Conservation (phyloP, 768 basidiomycete species). For the Auricularia heimuer region DNA sequence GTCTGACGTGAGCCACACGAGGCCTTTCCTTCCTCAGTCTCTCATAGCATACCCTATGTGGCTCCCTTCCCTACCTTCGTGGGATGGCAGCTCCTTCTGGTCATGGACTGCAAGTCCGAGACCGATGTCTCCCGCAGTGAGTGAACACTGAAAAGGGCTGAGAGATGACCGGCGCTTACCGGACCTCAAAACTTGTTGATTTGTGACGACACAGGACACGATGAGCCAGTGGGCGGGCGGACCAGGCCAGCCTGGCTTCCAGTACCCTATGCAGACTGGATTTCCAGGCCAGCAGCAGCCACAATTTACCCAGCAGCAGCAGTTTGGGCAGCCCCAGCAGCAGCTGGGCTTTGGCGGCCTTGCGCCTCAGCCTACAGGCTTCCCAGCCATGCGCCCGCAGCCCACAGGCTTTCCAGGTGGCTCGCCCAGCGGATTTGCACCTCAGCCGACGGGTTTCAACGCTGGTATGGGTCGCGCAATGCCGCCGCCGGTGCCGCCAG, state of each 20-base stretch:
- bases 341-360: conserved; percentile 27
- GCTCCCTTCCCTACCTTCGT: no score
- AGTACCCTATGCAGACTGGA: conserved; percentile 67
- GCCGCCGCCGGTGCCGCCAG: conserved; percentile 14
- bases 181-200: no score
- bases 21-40: no score
- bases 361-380: conserved; percentile 53
- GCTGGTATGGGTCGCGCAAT: conserved; percentile 31
- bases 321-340: conserved; percentile 39
- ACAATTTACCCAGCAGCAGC: conserved; percentile 36
- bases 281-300: conserved; percentile 29
- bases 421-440: conserved; percentile 21
- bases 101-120: no score
- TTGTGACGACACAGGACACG: neutral
- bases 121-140: no score
- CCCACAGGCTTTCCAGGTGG: conserved; percentile 32
- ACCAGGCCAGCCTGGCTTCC: conserved; percentile 48
- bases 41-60: no score
- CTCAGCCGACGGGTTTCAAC: conserved; percentile 12
- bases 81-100: no score
- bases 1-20: no score
- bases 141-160: no score
- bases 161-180: no score
- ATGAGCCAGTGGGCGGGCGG: neutral
- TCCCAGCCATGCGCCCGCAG: conserved; percentile 19